A percentile compares a stretch with the other conserved stretches of the same genome.
Conservation (phyloP, 768 basidiomycete species). For the Leccinum boreale region DNA sequence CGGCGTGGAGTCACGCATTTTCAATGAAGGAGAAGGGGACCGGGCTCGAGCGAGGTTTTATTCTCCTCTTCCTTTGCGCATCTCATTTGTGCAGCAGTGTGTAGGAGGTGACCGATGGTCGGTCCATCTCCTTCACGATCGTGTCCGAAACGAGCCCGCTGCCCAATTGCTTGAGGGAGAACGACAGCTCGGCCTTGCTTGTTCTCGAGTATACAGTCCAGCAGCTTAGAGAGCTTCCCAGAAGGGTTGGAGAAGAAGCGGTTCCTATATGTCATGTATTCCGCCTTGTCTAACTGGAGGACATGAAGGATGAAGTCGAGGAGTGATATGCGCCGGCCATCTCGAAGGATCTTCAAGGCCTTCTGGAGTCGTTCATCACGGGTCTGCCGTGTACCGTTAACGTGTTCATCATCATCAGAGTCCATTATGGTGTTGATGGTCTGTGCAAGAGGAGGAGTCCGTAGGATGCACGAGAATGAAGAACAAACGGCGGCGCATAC, state of each 20-base stretch:
- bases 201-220: background rate
- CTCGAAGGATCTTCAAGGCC: background rate
- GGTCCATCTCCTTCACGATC: background rate
- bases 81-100: background rate
- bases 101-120: background rate
- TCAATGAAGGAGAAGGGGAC: too few species aligned
- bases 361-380: background rate
- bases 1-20: too few species aligned
- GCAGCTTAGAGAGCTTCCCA: background rate
- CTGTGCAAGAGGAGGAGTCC: too few species aligned
- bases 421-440: too few species aligned
- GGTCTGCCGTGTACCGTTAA: background rate
- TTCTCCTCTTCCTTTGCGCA: background rate
- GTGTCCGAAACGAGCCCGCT: constrained; percentile 1
- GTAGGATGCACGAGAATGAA: too few species aligned
- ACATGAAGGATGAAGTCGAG: constrained; percentile 1
- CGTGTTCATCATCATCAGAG: too few species aligned
- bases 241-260: background rate
- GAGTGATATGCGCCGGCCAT: background rate
- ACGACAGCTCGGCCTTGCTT: background rate
- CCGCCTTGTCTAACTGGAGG: background rate
- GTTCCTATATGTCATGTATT: background rate
- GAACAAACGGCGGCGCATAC: too few species aligned
- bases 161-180: background rate
- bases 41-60: background rate